phyloP scores from a whole-genome alignment of 129 eudicot genomes.

The Artemisia argyi region DNA sequence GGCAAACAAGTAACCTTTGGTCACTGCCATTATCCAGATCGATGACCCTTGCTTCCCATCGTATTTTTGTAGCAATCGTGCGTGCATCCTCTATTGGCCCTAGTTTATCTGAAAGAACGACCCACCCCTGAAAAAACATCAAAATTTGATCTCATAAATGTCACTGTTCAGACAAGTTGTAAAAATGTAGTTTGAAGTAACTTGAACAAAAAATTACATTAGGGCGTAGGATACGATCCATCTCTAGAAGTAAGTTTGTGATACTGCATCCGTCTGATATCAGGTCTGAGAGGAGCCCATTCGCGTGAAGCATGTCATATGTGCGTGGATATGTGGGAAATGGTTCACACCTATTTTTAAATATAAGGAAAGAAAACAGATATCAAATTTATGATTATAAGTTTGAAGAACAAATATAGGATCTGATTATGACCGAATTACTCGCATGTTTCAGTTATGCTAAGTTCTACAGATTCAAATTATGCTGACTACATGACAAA shows the following conservation, averaged over 20 bases:
- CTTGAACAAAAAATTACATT: slow-evolving; percentile 48
- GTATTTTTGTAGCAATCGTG: slow-evolving; percentile 60
- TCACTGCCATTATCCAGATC: slow-evolving; percentile 84
- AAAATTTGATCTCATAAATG: background rate
- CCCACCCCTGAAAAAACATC: slow-evolving; percentile 74
- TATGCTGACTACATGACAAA: background rate
- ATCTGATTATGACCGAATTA: background rate
- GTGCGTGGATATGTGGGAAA: slow-evolving; percentile 97
- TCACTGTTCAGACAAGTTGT: background rate
- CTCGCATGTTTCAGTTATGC: no score
- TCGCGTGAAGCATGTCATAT: slow-evolving; percentile 92
- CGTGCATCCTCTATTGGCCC: slow-evolving; percentile 70
- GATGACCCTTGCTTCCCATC: slow-evolving; percentile 94
- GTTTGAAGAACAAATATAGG: background rate
- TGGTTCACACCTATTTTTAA: slow-evolving; percentile 70
- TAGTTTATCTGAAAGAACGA: slow-evolving; percentile 64
- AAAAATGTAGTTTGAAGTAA: background rate
- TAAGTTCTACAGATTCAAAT: background rate
- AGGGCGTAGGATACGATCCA: slow-evolving; percentile 95
- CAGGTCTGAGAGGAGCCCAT: slow-evolving; percentile 73
- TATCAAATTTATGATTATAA: background rate
- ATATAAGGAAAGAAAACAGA: background rate
- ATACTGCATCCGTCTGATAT: slow-evolving; percentile 62
- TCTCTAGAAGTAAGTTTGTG: slow-evolving; percentile 63
- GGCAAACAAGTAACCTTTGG: slow-evolving; percentile 83